A percentile compares a stretch with the other conserved stretches of the same genome.
phyloP scores from a whole-genome alignment of 371 early-diverging fungal genomes.

The Funneliformis caledonium region DNA sequence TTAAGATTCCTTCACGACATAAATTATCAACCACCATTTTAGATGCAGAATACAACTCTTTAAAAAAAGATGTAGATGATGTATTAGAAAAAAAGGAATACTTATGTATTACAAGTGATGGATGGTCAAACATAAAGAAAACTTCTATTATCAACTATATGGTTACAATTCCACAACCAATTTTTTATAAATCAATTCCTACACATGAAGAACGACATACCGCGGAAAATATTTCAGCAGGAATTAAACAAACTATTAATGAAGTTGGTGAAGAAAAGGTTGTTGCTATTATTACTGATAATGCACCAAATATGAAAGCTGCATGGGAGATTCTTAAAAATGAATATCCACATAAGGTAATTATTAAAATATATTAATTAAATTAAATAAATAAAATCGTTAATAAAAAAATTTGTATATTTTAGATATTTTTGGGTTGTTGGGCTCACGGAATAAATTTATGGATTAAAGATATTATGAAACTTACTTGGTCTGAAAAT shows the following conservation, averaged over 20 bases:
- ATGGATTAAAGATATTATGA: neutral
- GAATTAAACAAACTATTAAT: neutral
- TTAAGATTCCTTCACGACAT: neutral
- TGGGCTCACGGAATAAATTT: neutral
- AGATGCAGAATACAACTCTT: neutral
- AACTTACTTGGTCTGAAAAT: neutral
- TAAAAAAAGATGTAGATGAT: neutral
- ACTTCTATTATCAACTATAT: neutral
- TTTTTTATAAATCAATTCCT: constrained; percentile 3
- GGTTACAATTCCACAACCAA: neutral
- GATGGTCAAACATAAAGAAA: neutral
- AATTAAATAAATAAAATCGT: too few relatives aligned
- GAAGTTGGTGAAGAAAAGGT: neutral
- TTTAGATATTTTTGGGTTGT: neutral
- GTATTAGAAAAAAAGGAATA: neutral
- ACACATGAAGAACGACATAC: neutral
- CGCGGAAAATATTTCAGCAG: neutral
- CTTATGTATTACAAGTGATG: neutral
- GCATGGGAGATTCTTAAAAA: neutral
- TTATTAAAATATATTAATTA: too few relatives aligned
- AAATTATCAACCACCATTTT: neutral
- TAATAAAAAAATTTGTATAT: too few relatives aligned
- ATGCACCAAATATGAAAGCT: neutral
- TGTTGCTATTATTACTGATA: neutral
- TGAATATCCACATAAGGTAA: neutral